Evolutionary conservation across 495 filamentous ascomycete species (phyloP), one percentile per base, ranked within the genome.

Genomic region (Aspergillus sclerotiicarbonarius): DNA sequence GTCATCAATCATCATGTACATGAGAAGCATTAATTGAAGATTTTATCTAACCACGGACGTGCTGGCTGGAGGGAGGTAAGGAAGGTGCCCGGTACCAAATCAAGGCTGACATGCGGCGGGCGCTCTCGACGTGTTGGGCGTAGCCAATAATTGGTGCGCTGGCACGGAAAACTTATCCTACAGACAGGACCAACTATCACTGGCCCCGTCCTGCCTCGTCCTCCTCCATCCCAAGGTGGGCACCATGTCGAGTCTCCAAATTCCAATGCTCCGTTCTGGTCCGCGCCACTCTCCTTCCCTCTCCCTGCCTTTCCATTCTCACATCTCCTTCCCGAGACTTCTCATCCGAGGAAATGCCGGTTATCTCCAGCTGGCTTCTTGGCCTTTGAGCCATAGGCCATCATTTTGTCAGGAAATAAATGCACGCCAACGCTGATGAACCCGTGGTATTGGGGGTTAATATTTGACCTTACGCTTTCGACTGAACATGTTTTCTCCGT

Each of bases 101-200:
- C n/a, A n/a, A n/a, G n/a, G n/a, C n/a, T n/a, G 25, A 5, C 25
- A 25, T 25, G 25, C 25, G 25, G 25, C 25, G 25, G 25, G 25
- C 25, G 25, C 25, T 25, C 25, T 25, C 5, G 25, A 25, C 25
- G 25, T 25, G 25, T 25, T 25, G 2, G 25, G 25, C 25, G 25
- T 25, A 25, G 25, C 25, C 5, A 5, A 25, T 25, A 25, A 30
- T 51, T 18, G 48, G 31, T 51, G 29, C 48, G 21, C 43, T 29
- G 12, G 12, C 0, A 31, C 58, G 53, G 52, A 60, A 51, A 51
- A 51, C 44, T 51, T 54, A 54, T 60, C 51, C 52, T 32, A 32
- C 43, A 31, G 19, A 52, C 10, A 30, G 29, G 15, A 6, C 43
- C 21, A 44, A 13, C n/a, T 12, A 21, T 48, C 51, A 49, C 25